Base-by-base conservation (phyloP, 1,139 yeast species). In the Entelexis paramagnoliae region DNA sequence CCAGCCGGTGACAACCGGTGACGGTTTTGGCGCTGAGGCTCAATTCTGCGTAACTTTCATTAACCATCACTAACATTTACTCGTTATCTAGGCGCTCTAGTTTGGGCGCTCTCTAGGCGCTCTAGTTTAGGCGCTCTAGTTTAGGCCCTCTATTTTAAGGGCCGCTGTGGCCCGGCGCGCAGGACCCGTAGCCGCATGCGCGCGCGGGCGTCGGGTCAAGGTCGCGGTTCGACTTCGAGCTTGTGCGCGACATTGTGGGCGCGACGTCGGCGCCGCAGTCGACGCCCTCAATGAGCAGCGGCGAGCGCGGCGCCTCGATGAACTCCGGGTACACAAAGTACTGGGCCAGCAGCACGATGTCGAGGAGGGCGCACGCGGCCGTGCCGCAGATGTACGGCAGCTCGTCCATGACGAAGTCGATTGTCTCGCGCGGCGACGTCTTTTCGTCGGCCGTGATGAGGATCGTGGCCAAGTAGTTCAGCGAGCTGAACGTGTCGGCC, bases 321-420 rank as follows among this genome's bases (percentile, higher is more conserved):
- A 53, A 52, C 36, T 46, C 53, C 13, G 62, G 61, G 49, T 59
- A 59, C 17, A 52, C 20, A 16, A 41, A 34, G 46, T 59, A 68
- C 65, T 88, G 96, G 63, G 79, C 78, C 61, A 88, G 82, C 64
- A 86, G 83, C 11, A 77, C 68, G 20, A 78, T 58, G 64, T 88
- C 96, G 63, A 87, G 83, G 3, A 80, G 60, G 11, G 86, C 74
- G 0, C 95, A 86, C 4, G 94, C 91, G 0, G 86, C 74, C 59
- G 91, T 81, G 1, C 96, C 96, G 36, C 85, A 64, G 20, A 88
- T 74, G 62, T 83, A 88, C 0, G 96, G 96, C 54, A 85, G 66
- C 59, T 87, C 95, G 51, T 78, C 79, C 56, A 69, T 57, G 44
- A 87, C 66, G 61, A 83, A 88, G 2, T 63, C 72, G 48, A 64